Base-by-base conservation (phyloP, 225 moss, liverwort and hornwort species). In the Bryum argenteum region DNA sequence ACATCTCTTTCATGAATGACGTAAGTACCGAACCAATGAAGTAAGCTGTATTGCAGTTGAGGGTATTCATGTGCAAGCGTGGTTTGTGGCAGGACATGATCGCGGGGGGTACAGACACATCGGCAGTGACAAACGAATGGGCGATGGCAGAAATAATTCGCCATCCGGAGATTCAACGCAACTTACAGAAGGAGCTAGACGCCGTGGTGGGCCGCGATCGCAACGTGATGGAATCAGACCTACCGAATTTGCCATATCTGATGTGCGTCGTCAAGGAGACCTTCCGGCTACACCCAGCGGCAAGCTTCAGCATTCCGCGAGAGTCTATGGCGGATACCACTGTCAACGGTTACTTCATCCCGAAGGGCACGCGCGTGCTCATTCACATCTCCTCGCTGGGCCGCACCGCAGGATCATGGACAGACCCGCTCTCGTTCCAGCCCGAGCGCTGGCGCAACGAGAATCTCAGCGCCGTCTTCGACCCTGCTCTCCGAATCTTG, bases 71-170 rank as follows among this genome's bases (percentile, higher is more conserved):
- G 22, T 50, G 8, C 65, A 48, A 16, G 0, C 3, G 65, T 16
- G 47, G 48, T 4, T 1, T 15, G 18, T 48, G 54, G 51, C 70
- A 82, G 81, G 80, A 88, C 59, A 79, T 89, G 78, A 60, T 86
- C 58, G 88, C 74, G 12, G 86, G 75, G 0, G 88, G 83, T 13
- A 89, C 88, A 0, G 88, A 86, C 58, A 89, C 86, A 3, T 83
- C 88, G 0, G 47, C 86, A 0, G 74, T 89, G 28, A 54, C 83
- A 12, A 83, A 78, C 20, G 88, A 89, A 28, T 89, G 86, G 86
- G 74, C 69, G 9, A 67, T 89, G 78, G 17, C 70, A 10, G 86
- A 86, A 42, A 22, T 86, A 0, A 55, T 85, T 0, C 65, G 80
- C 16, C 66, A 50, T 39, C 83, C 85, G 0, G 71, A 60, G 37